These are phyloP conservation scores for Torulaspora indica DNA, from an alignment of 805 yeast genomes.

Conservation along the genomic window DNA sequence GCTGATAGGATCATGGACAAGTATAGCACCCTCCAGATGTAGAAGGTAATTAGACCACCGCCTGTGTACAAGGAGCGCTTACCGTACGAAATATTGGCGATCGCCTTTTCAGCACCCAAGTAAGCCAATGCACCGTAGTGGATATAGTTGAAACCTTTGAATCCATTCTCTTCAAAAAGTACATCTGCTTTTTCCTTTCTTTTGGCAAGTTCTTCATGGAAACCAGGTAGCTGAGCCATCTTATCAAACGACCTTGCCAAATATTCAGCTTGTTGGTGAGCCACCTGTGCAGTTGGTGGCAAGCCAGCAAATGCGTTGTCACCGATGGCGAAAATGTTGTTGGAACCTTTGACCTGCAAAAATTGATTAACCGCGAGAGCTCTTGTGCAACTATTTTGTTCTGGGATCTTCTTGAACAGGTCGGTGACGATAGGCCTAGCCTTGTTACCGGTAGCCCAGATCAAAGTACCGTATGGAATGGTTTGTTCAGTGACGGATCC, in stretches of 20 bases:
- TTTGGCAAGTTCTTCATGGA: conserved; percentile 37
- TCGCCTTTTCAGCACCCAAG: conserved; percentile 89
- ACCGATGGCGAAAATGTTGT: conserved; percentile 83
- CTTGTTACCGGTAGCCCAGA: conserved; percentile 97
- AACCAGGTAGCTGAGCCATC: conserved; percentile 39
- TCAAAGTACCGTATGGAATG: conserved; percentile 86
- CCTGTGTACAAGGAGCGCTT: conserved; percentile 76
- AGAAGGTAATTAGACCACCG: conserved; percentile 83
- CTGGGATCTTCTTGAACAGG: conserved; percentile 65
- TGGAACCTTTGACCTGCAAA: conserved; percentile 75
- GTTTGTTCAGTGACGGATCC: conserved; percentile 54
- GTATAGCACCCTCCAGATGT: conserved; percentile 91
- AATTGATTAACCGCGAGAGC: conserved; percentile 79
- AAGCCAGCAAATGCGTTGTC: conserved; percentile 85
- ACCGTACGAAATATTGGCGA: conserved; percentile 81
- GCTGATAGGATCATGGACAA: conserved; percentile 83
- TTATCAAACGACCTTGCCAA: conserved; percentile 69
- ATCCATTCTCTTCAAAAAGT: conserved; percentile 44
- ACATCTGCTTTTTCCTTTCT: conserved; percentile 41
- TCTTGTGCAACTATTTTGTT: conserved; percentile 77
- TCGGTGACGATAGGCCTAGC: conserved; percentile 69
- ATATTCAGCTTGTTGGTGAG: conserved; percentile 86
- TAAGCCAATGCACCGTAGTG: conserved; percentile 93
- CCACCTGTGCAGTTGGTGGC: conserved; percentile 97
- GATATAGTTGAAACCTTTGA: conserved; percentile 68